Evolutionary conservation across 225 moss, liverwort and hornwort genomes (phyloP), one percentile per base, ranked within the genome.

Genomic region (Polytrichum commune): DNA sequence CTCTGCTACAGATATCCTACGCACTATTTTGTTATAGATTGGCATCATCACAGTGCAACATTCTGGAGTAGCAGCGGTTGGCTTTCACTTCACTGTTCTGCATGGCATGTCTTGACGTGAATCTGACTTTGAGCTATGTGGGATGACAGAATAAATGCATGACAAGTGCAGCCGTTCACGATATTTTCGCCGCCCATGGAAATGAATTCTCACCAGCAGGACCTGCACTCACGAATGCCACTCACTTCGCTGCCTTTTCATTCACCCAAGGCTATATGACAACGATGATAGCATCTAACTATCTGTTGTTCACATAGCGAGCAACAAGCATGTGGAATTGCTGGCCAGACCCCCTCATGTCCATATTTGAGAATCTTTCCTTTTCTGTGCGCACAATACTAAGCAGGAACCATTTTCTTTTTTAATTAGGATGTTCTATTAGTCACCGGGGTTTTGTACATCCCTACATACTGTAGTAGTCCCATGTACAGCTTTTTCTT

Each of bases 61-160:
- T 63, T 29, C 63, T 26, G 4, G 8, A 3, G 0, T n/a, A 23
- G 20, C 3, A 25, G 26, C 2, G 63, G 25, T 1, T 1, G 7
- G 28, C 9, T 9, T 28, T 13, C 18, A 18, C 28, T 27, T 63
- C 27, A 5, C 6, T 63, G 28, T 18, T 18, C 28, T 26, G 8
- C 5, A 35, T 35, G 9, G 35, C 35, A 8, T 24, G 26, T 19
- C 22, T 22, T 63, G 27, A 63, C 63, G 7, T 13, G 8, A 27
- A 29, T 18, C 25, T 63, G 19, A 26, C 22, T 26, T 54, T 5
- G 25, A 33, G 55, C 28, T 46, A 7, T 64, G 24, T 64, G 24
- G 75, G 33, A 64, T 85, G 77, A 69, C 86, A 86, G 82, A 86
- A 64, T 80, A 67, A 86, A 27, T 66, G 70, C 26, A 66, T 66